Evolutionary conservation across 2,329 filamentous ascomycete genomes (phyloP).

Genomic region (Bertia moriformis): DNA sequence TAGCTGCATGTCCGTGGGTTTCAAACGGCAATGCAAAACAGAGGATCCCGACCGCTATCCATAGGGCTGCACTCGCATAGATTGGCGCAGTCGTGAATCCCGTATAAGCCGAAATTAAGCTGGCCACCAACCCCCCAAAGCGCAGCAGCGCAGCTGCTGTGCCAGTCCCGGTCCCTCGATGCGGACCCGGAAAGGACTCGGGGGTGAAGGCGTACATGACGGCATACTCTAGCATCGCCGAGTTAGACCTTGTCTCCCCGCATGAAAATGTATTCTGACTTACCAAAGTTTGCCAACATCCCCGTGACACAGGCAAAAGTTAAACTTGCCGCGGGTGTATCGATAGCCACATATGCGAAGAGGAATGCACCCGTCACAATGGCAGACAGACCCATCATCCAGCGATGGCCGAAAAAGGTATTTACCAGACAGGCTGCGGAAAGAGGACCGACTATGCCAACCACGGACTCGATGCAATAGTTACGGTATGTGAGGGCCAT

Average conservation of each 20-base stretch:
- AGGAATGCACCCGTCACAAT: constrained; percentile 54
- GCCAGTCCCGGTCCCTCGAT: constrained; percentile 58
- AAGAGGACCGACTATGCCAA: constrained; percentile 64
- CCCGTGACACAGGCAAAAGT: constrained; percentile 34
- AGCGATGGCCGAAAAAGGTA: constrained; percentile 39
- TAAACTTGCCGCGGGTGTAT: constrained; percentile 40
- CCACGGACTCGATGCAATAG: constrained; percentile 66
- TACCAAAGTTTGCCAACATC: constrained; percentile 25
- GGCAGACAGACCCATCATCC: constrained; percentile 50
- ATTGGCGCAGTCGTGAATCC: constrained; percentile 26
- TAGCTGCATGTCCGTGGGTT: constrained; percentile 20
- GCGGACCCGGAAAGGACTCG: constrained; percentile 61
- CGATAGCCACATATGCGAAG: constrained; percentile 50
- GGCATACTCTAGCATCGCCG: constrained; percentile 49
- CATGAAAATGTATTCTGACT: constrained; percentile 8
- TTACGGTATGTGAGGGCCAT: constrained; percentile 53
- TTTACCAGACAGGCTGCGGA: neutral
- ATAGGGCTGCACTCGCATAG: constrained; percentile 26
- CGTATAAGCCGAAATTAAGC: constrained; percentile 24
- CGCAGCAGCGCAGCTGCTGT: constrained; percentile 22
- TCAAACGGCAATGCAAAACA: constrained; percentile 27
- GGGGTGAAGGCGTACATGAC: constrained; percentile 66
- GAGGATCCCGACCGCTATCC: constrained; percentile 23
- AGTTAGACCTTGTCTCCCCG: constrained; percentile 7
- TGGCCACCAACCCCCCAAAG: constrained; percentile 21